Base-by-base conservation (phyloP, 1,139 yeast genomes). In the Kodamaea sp. region DNA sequence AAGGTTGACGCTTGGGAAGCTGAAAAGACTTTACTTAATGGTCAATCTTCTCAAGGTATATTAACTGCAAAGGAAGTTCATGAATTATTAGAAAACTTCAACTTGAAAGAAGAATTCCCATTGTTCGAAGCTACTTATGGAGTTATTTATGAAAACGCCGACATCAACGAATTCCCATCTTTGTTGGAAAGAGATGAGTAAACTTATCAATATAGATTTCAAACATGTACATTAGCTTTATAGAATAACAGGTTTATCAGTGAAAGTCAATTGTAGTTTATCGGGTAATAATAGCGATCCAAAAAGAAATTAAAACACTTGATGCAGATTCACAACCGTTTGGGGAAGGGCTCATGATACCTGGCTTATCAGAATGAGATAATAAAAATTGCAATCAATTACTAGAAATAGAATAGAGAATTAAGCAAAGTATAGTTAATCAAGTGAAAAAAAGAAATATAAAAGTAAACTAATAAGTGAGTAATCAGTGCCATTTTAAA, bases 21-120 rank as follows among this genome's bases (percentile, higher is more conserved):
- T 45, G 97, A 90, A 69, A 78, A 76, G 65, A 84, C 73, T 50
- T 70, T 89, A 52, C 73, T 90, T 55, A 87, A 89, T 59, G 97
- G 97, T 38, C 96, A 89, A 70, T 81, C 90, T 42, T 92, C 96
- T 40, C 97, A 90, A 69, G 97, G 97, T 61, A 77, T 89, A 46
- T 78, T 84, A 54, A 90, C 97, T 32, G 78, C 92, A 47, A 78
- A 78, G 64, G 97, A 90, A 70, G 96, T 90, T 38, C 86, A 86
- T 65, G 94, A 84, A 58, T 79, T 90, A 62, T 74, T 90, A 58
- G 73, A 68, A 41, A 73, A 75, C 58, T 75, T 73, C 65, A 71
- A 77, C 40, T 73, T 77, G 64, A 61, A 72, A 45, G 74, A 75
- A 15, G 92, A 88, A 53, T 90, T 84, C 78, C 97, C 97, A 44